Base-by-base conservation (phyloP, 805 yeast genomes). In the Pichia manshurica region DNA sequence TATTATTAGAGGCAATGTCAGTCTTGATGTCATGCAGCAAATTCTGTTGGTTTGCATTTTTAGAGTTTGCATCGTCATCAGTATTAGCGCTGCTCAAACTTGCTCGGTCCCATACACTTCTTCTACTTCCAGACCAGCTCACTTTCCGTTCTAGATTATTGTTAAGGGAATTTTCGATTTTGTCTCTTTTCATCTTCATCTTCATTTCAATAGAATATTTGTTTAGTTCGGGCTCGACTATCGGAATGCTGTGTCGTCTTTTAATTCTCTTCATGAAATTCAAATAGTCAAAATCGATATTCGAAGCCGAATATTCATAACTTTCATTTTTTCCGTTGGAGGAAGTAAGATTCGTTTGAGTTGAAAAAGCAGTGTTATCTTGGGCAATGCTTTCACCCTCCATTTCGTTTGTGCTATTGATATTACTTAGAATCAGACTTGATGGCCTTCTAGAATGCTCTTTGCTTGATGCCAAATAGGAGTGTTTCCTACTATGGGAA, bases 191-290 rank as follows among this genome's bases (percentile, higher is more conserved):
- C 19, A 52, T 37, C 7, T 46, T 44, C 44, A 60, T 36, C 7
- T 45, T 44, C 44, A 60, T 36, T 20, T 61, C 62, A 17, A 69
- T 51, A 5, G 61, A 58, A 35, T 57, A 48, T 1, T 56, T 43
- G 44, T 63, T 69, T 12, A 70, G 32, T 25, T 72, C 77, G 3
- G 54, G 43, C 15, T 55, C 46, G 9, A 67, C 50, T 5, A 60
- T 60, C 1, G 77, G 77, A 39, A 65, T 62, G n/a, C 77, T 69
- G 17, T 61, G 58, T 42, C 77, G 59, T 56, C 77, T 55, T 15
- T 60, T 57, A 20, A 69, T 36, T 17, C 67, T 49, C 4, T 48
- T 33, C 33, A 56, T 54, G 46, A 63, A 63, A 6, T 39, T 12
- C 3, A 39, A 29, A 17, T 53, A 57, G 31, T 61, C 59, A 6